These are phyloP conservation scores for Cornus kousa DNA, from an alignment of 148 eudicot species.

Conservation along the genomic window DNA sequence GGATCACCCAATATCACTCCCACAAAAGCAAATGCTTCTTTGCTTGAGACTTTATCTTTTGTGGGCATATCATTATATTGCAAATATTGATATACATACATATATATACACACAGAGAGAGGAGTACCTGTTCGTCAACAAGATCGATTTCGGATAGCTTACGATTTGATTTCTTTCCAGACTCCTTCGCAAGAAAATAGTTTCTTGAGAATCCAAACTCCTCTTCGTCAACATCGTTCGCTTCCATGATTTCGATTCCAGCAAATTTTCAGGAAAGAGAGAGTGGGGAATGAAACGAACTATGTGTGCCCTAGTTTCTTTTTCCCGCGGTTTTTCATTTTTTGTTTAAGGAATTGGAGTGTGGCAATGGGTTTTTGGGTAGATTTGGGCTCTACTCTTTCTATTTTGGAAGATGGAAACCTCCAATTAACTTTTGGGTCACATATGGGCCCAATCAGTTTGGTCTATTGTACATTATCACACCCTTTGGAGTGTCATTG, in stretches of 20 bases:
- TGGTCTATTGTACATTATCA: too few relatives aligned
- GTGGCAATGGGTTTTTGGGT: too few relatives aligned
- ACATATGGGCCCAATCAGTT: too few relatives aligned
- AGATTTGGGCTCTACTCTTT: too few relatives aligned
- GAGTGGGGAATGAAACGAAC: neutral
- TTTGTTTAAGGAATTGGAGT: too few relatives aligned
- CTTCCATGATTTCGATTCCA: conserved; percentile 39
- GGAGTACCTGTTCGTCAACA: conserved; percentile 75
- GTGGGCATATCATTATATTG: conserved; percentile 44
- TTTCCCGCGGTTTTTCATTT: neutral
- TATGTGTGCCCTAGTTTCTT: neutral
- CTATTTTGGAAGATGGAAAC: too few relatives aligned
- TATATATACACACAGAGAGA: neutral
- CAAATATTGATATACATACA: neutral
- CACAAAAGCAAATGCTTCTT: conserved; percentile 36
- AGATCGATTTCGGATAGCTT: conserved; percentile 77
- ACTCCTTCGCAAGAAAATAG: conserved; percentile 83
- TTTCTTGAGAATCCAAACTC: conserved; percentile 84
- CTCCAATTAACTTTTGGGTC: too few relatives aligned
- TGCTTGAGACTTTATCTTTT: conserved; percentile 64
- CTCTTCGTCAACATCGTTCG: conserved; percentile 60
- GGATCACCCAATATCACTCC: conserved; percentile 1
- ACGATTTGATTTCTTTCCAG: conserved; percentile 62
- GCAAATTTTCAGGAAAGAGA: neutral
- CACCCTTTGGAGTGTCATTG: too few relatives aligned